Base-by-base conservation (phyloP, 2,329 filamentous ascomycete species). In the Neodidymelliopsis sp. region DNA sequence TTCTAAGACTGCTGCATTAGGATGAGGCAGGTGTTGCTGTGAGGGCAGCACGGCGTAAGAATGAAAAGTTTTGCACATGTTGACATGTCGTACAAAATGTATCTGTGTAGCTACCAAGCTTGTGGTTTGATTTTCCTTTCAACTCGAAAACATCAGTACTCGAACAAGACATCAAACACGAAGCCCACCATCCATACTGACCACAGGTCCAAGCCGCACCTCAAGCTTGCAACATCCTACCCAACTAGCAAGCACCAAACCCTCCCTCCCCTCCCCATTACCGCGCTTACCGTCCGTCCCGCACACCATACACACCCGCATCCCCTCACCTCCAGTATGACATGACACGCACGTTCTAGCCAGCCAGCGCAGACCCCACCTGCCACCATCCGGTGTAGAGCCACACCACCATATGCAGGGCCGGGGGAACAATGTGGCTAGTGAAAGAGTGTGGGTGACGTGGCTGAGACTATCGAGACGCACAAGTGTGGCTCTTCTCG, bases 1-100 rank as follows among this genome's bases (percentile, higher is more conserved):
- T 95, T 27, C 68, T 97, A 53, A 81, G 88, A 61, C 80, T 91
- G 69, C 80, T 95, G 66, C 79, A 79, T 51, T 83, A 61, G 58
- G 19, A 27, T 30, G 11, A 12, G 18, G 4, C 7, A 8, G 12
- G 30, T 28, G 30, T 16, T n/a, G 40, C 10, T 36, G 11, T 11
- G 1, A 18, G 10, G 19, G 15, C 35, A 23, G 16, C 28, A 38
- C 18, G 30, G 6, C 4, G 20, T 41, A 25, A 16, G 27, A 27
- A 16, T 24, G 33, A 36, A 36, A 36, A 36, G 20, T 24, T 36
- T 24, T 23, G 12, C 8, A 5, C 27, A 29, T 9, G 4, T 29
- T 29, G 27, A 29, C 8, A 29, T 7, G 27, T n/a, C n/a, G n/a
- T n/a, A 29, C 27, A 29, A 12, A 29, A 9, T 9, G 27, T n/a